phyloP scores from a whole-genome alignment of 1,284 basidiomycete species.

The Cutaneotrichosporon arboriforme region DNA sequence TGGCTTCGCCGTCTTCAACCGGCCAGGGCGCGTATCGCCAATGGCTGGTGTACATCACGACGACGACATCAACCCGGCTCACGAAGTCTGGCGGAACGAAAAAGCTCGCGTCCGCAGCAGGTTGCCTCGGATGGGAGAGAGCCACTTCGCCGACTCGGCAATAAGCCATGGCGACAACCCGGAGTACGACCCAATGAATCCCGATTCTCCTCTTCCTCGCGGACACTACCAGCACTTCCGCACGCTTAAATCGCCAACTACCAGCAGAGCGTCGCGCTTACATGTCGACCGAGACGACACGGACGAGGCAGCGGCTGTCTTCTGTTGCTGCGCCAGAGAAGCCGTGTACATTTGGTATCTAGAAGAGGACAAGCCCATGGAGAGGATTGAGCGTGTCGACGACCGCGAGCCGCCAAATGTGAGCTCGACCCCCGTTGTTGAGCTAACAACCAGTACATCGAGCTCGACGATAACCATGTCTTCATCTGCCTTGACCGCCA shows the following conservation, averaged over 20 bases:
- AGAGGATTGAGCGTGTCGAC: constrained; percentile 19
- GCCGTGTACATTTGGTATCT: constrained; percentile 38
- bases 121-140: constrained; percentile 5
- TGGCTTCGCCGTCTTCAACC: constrained; percentile 32
- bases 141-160: constrained; percentile 8
- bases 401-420: constrained; percentile 21
- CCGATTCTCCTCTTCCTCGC: constrained; percentile 20
- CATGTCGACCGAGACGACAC: constrained; percentile 28
- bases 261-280: constrained; percentile 33
- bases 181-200: neutral
- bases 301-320: constrained; percentile 21
- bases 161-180: constrained; percentile 14
- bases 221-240: constrained; percentile 37
- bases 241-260: constrained; percentile 27
- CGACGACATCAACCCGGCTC: constrained; percentile 4
- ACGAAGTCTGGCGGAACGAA: constrained; percentile 30
- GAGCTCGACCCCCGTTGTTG: neutral
- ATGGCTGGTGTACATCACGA: constrained; percentile 5
- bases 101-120: constrained; percentile 18
- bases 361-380: constrained; percentile 27
- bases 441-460: constrained; percentile 37
- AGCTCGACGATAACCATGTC: constrained; percentile 42
- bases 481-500: constrained; percentile 30
- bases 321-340: constrained; percentile 26
- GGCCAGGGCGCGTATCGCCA: constrained; percentile 6